A percentile compares a stretch with the other conserved stretches of the same genome.
Evolutionary conservation across 202 grass and related monocot genomes (phyloP).

Genomic region (Setaria viridis): DNA sequence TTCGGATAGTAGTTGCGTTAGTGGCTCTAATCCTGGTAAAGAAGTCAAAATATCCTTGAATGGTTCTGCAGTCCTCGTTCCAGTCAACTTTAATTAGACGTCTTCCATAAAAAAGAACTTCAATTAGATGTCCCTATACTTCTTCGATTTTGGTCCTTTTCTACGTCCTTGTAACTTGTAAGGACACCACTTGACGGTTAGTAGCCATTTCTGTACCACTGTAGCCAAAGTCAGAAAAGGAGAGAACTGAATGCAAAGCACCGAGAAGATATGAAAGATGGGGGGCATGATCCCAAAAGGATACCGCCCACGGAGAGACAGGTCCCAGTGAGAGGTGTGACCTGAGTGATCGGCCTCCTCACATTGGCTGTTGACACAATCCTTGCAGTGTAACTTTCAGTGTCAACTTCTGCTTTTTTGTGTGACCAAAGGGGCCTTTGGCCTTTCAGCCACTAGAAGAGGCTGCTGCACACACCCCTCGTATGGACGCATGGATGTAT

Average conservation of each 20-base stretch:
- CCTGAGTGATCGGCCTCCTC: conserved; percentile 29
- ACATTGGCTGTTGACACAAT: conserved; percentile 33
- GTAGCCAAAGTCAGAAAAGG: conserved; percentile 32
- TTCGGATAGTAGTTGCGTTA: background rate
- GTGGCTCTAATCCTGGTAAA: background rate
- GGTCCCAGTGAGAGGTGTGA: conserved; percentile 36
- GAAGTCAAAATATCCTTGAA: background rate
- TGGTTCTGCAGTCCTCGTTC: background rate
- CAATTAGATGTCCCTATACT: background rate
- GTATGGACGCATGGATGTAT: background rate
- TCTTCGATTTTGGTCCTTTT: background rate
- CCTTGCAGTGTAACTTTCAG: conserved; percentile 44
- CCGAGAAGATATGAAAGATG: conserved; percentile 15
- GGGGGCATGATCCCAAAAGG: conserved; percentile 43
- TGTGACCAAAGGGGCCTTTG: conserved; percentile 28
- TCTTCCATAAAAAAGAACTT: background rate
- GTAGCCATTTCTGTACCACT: background rate
- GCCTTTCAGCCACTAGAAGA: conserved; percentile 49
- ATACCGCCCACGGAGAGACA: conserved; percentile 33
- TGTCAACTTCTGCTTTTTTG: conserved; percentile 55
- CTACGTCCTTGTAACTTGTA: background rate
- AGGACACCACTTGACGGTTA: conserved; percentile 2
- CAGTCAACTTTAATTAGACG: background rate
- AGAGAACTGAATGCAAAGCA: conserved; percentile 33
- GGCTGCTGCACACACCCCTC: background rate